Percentiles rank a stretch among this genome's conserved stretches.
Conservation (phyloP, 164 flowering plant species). For the Litsea cubeba region DNA sequence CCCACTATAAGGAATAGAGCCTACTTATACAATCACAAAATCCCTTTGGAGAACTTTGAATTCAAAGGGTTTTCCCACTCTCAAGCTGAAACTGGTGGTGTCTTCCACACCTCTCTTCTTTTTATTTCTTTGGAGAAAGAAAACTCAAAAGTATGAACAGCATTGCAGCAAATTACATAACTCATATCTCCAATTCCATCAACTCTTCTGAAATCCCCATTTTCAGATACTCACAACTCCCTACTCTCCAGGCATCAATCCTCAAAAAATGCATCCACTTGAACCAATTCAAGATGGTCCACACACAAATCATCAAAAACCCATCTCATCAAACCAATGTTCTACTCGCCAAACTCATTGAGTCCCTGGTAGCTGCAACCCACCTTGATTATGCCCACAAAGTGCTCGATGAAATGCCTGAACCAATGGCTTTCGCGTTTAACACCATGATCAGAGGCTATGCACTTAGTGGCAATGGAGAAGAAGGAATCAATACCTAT, state of each 20-base stretch:
- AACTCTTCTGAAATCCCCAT: slow-evolving; percentile 3
- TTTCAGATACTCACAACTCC: not conserved
- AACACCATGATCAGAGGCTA: slow-evolving; percentile 26
- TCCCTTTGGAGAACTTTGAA: too few species aligned
- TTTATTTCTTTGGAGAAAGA: too few species aligned
- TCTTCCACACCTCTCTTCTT: too few species aligned
- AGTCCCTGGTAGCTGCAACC: slow-evolving; percentile 5
- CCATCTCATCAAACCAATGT: slow-evolving; percentile 9
- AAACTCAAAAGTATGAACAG: not conserved
- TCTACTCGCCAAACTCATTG: slow-evolving; percentile 17
- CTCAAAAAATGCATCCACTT: slow-evolving; percentile 16
- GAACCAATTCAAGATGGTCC: slow-evolving; percentile 23
- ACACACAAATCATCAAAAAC: slow-evolving; percentile 22
- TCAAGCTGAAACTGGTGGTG: too few species aligned
- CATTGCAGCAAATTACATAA: not conserved
- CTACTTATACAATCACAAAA: too few species aligned
- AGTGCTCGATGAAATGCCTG: slow-evolving; percentile 16
- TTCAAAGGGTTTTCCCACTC: too few species aligned
- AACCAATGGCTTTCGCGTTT: slow-evolving; percentile 19
- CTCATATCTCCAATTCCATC: slow-evolving; percentile 5
- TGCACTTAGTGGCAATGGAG: not conserved
- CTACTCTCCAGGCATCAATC: slow-evolving; percentile 6
- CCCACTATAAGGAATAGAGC: too few species aligned
- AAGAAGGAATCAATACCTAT: slow-evolving; percentile 14
- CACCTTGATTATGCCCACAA: slow-evolving; percentile 18